A percentile compares a stretch with the other conserved stretches of the same genome.
phyloP scores from a whole-genome alignment of 257 asterid genomes.

The Solanum okadae region DNA sequence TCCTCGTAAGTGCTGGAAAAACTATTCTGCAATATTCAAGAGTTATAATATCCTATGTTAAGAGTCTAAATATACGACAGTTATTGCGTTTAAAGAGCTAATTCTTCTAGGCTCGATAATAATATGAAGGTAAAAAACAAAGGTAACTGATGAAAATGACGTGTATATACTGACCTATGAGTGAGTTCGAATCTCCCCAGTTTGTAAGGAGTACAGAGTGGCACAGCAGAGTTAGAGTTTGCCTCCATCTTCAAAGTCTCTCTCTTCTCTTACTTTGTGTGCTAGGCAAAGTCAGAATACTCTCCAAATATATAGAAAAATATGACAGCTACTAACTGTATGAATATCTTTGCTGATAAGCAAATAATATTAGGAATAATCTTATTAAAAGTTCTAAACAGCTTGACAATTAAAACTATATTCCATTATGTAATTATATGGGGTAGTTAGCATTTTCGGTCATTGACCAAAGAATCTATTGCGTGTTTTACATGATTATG shows the following conservation, averaged over 20 bases:
- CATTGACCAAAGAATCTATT: neutral
- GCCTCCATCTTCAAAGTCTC: neutral
- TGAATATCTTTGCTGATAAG: neutral
- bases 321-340: neutral
- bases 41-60: neutral
- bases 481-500: neutral
- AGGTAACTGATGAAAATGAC: neutral
- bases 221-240: neutral
- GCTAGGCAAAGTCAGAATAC: neutral
- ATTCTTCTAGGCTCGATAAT: too few species aligned
- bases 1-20: conserved; percentile 26
- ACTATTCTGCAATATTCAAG: conserved; percentile 16
- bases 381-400: neutral
- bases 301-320: neutral
- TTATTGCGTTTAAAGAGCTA: too few species aligned
- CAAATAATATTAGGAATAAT: neutral
- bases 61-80: neutral
- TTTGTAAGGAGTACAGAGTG: neutral
- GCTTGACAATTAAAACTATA: neutral
- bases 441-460: neutral
- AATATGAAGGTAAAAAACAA: too few species aligned
- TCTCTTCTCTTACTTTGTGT: neutral
- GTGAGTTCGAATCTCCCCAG: neutral
- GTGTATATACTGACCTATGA: neutral
- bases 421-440: neutral